Evolutionary conservation across 305 asterid species (phyloP).

Genomic region (Salvia sclarea): DNA sequence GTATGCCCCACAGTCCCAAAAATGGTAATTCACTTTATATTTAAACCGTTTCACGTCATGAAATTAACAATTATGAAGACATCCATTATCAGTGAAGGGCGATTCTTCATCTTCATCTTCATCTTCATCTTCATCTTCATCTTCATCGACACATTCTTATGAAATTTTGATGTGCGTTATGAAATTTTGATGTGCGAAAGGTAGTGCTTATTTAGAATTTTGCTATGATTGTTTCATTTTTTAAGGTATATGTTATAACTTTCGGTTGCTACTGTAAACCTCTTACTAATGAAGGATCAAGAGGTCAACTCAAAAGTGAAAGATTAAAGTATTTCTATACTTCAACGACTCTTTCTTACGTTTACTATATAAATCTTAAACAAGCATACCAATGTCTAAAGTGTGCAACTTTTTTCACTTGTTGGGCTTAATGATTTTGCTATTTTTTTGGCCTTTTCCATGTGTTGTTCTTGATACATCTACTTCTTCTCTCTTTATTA

Average conservation of each 20-base stretch:
- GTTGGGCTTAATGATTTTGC: too few species aligned
- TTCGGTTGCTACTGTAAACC: neutral
- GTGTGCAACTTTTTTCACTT: too few species aligned
- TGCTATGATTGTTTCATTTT: neutral
- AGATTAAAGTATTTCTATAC: too few species aligned
- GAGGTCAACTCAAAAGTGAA: neutral
- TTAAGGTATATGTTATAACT: neutral
- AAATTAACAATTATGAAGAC: slow-evolving; percentile 13
- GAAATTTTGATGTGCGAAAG: neutral
- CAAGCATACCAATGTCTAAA: too few species aligned
- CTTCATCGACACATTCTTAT: neutral
- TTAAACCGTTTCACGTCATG: neutral
- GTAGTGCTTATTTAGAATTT: neutral
- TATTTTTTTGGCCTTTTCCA: too few species aligned
- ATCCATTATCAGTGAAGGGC: neutral
- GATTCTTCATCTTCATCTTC: neutral
- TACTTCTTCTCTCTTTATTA: too few species aligned
- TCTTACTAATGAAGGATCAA: neutral
- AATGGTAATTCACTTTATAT: slow-evolving; percentile 51
- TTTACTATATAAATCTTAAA: too few species aligned
- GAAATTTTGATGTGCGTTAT: neutral
- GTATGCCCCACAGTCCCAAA: slow-evolving; percentile 76
- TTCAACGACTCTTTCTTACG: too few species aligned
- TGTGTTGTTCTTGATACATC: too few species aligned
- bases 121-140: too few species aligned